Evolutionary conservation across 2,329 filamentous ascomycete species (phyloP), one percentile per base, ranked within the genome.

Genomic region (Xylariaceae sp.): DNA sequence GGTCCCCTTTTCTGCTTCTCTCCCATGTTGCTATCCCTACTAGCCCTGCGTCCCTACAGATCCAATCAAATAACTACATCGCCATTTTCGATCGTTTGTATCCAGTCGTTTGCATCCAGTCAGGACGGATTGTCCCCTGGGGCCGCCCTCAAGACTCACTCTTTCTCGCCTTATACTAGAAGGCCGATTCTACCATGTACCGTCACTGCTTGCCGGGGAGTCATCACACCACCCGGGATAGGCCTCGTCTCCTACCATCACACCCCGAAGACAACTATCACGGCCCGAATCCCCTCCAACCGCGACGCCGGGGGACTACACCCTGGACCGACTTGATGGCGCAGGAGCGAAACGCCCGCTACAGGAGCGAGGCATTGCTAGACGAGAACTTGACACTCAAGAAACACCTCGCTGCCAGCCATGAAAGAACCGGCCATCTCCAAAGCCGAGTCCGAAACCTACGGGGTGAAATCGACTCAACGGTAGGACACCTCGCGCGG

Each of bases 11-110:
- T 13, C 10, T 56, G 58, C 60, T 53, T 57, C 37, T 55, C 9
- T 49, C 46, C 50, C 55, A 44, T 62, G 56, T 34, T 61, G 59
- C 30, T 45, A 59, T 51, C 52, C 56, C 53, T 60, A 60, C 55
- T 65, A 63, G 62, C 54, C 61, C 61, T 60, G 59, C 57, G 55
- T 59, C 63, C 61, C 56, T 55, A 56, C 46, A 55, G 49, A 58
- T 34, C 50, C 47, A 58, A 54, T 47, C 51, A 54, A 47, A 34
- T 13, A 34, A 34, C 32, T 13, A 34, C 4, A 34, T 42, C 40
- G 51, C 30, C 39, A 45, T 47, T n/a, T 26, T 26, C 5, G 26
- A 54, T 43, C 32, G 5, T 30, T 42, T 30, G 53, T 18, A 22
- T 52, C 58, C 46, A 45, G 44, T 41, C 29, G 39, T 46, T 10